A percentile compares a stretch with the other conserved stretches of the same genome.
phyloP scores from a whole-genome alignment of 768 basidiomycete genomes.

The Coprinellus micaceus region DNA sequence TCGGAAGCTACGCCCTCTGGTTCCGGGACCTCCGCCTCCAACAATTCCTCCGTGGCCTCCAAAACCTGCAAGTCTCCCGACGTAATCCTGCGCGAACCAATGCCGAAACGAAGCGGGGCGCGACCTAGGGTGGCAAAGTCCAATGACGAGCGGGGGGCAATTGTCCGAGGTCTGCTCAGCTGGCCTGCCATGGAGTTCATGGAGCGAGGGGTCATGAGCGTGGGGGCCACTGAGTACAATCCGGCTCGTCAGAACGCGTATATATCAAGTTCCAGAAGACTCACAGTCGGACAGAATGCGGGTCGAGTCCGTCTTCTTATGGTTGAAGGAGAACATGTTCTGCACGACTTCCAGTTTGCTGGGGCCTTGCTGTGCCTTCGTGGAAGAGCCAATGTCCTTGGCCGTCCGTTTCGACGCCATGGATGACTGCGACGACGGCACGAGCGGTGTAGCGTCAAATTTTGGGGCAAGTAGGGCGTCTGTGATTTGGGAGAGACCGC shows the following conservation, averaged over 20 bases:
- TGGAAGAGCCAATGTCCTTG: not conserved
- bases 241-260: slow-evolving; percentile 4
- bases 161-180: slow-evolving; percentile 28
- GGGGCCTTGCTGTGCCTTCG: slow-evolving; percentile 18
- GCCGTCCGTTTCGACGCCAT: not conserved
- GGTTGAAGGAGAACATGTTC: slow-evolving; percentile 67
- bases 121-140: slow-evolving; percentile 80
- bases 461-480: too few relatives aligned
- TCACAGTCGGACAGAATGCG: slow-evolving; percentile 73
- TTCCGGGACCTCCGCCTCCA: slow-evolving; percentile 70
- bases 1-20: slow-evolving; percentile 64
- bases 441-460: too few relatives aligned
- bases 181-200: slow-evolving; percentile 59
- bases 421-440: too few relatives aligned
- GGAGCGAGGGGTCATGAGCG: slow-evolving; percentile 87
- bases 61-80: slow-evolving; percentile 82
- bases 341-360: slow-evolving; percentile 62
- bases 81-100: slow-evolving; percentile 65
- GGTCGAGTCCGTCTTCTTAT: slow-evolving; percentile 65
- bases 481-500: not conserved
- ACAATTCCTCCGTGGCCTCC: slow-evolving; percentile 76
- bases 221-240: slow-evolving; percentile 63
- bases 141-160: slow-evolving; percentile 41
- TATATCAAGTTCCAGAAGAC: slow-evolving; percentile 22
- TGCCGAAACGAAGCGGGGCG: slow-evolving; percentile 65